Conservation (phyloP, 805 yeast genomes). For the Brettanomyces sp. region DNA sequence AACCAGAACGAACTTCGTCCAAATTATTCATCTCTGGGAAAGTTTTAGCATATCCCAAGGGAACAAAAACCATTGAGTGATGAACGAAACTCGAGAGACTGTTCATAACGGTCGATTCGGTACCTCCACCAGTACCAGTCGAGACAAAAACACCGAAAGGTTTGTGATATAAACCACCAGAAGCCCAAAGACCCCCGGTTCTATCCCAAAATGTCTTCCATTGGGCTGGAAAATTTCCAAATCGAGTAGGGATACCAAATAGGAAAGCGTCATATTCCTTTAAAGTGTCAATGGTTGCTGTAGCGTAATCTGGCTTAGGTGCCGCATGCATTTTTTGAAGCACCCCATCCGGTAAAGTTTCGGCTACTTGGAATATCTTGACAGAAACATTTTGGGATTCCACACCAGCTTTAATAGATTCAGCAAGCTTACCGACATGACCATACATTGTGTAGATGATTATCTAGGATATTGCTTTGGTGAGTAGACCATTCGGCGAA, state of each 20-base stretch:
- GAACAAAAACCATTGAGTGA: constrained; percentile 70
- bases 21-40: constrained; percentile 48
- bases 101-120: constrained; percentile 57
- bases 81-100: constrained; percentile 54
- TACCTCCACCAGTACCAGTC: constrained; percentile 72
- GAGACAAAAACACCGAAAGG: constrained; percentile 64
- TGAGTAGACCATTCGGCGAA: constrained; percentile 2
- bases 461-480: constrained; percentile 24
- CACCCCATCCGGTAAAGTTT: constrained; percentile 60
- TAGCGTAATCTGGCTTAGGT: constrained; percentile 44
- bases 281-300: constrained; percentile 49
- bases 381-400: constrained; percentile 63
- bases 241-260: constrained; percentile 77
- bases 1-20: constrained; percentile 69
- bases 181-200: constrained; percentile 70
- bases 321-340: constrained; percentile 60
- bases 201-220: constrained; percentile 67
- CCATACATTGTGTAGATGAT: constrained; percentile 77
- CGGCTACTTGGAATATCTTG: constrained; percentile 70
- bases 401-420: constrained; percentile 59
- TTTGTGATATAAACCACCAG: constrained; percentile 62
- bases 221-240: constrained; percentile 68
- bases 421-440: constrained; percentile 63
- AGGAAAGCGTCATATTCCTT: constrained; percentile 61
- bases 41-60: constrained; percentile 60